Percentiles rank a stretch among this genome's conserved stretches.
These are phyloP conservation scores for Penicillium turbatum DNA, from an alignment of 495 filamentous ascomycete species.

Conservation along the genomic window DNA sequence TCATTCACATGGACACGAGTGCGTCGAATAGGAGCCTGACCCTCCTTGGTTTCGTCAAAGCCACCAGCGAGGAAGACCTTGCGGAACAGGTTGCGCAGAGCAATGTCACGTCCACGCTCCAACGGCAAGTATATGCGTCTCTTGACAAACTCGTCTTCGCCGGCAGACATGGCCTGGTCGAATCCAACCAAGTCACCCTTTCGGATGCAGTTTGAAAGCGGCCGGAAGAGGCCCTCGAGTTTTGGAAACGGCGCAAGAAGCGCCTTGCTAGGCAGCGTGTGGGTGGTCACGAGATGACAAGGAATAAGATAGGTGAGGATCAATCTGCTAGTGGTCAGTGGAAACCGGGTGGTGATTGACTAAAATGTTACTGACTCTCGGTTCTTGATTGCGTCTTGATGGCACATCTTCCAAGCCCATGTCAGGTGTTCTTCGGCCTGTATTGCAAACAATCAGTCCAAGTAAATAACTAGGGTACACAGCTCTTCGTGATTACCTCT, in stretches of 20 bases:
- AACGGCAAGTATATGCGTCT: slow-evolving; percentile 93
- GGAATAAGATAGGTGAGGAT: slow-evolving; percentile 96
- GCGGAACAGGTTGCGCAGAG: slow-evolving; percentile 80
- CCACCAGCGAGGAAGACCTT: slow-evolving; percentile 83
- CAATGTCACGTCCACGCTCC: slow-evolving; percentile 86
- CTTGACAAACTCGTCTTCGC: slow-evolving; percentile 85
- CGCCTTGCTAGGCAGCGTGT: slow-evolving; percentile 66
- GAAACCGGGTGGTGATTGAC: slow-evolving; percentile 40
- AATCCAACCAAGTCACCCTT: slow-evolving; percentile 78
- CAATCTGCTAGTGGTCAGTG: slow-evolving; percentile 51
- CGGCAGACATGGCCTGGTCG: slow-evolving; percentile 72
- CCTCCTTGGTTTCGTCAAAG: slow-evolving; percentile 68
- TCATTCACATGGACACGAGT: slow-evolving; percentile 77
- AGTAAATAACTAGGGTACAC: slow-evolving; percentile 8
- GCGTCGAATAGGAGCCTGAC: slow-evolving; percentile 56
- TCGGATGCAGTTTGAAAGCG: slow-evolving; percentile 72
- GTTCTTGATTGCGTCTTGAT: slow-evolving; percentile 65
- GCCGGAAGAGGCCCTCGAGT: slow-evolving; percentile 73
- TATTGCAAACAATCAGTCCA: not conserved
- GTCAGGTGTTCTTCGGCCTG: slow-evolving; percentile 79
- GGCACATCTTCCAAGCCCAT: slow-evolving; percentile 72
- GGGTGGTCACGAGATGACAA: slow-evolving; percentile 80
- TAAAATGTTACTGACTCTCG: slow-evolving; percentile 59
- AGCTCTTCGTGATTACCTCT: slow-evolving; percentile 43
- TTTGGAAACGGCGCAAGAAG: slow-evolving; percentile 72